Base-by-base conservation (phyloP, 2,329 filamentous ascomycete species). In the Cladosporium sp. region DNA sequence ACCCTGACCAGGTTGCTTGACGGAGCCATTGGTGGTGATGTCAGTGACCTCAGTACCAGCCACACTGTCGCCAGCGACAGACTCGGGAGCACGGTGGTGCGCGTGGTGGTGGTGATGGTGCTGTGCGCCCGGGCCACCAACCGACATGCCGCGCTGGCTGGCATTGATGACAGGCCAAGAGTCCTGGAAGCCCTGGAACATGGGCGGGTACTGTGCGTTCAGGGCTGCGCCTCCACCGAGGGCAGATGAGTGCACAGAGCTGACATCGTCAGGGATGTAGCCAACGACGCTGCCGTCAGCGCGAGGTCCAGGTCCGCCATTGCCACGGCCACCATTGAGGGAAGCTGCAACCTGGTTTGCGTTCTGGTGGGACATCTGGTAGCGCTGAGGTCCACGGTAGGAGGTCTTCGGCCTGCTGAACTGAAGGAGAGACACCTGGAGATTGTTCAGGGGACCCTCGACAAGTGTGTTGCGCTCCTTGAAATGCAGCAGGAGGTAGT, bases 381-480 rank as follows among this genome's bases (percentile, higher is more conserved):
- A 93, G 57, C 88, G 86, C 75, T 96, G 92, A 52, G 92, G 92
- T 19, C 87, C 87, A 60, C 94, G 90, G 73, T 96, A 97, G 34
- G 87, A 89, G 64, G 93, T 89, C 80, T 96, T 96, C 20, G 94
- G 94, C 7, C 91, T 87, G 72, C 89, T 91, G 75, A 99, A 99
- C 70, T 99, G 94, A 62, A 97, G 83, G 48, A 99, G 82, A 12
- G 92, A 97, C 24, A 91, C 89, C 74, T 97, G 94, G n/a, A 99
- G 80, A 71, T 99, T 99, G 61, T 89, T 94, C 62, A 99, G 79
- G 19, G 94, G 93, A 0, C 94, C 94, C 72, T 99, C 94, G 5
- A 99, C 94, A 12, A 99, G 84, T 71, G 93, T 97, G 68, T 96
- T 95, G 66, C 86, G 87, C 72, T 97, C 92, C 79, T 97, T 97